Percentiles rank a stretch among this genome's conserved stretches.
phyloP scores from a whole-genome alignment of 805 yeast genomes.

The Zygoascus flipseniorum region DNA sequence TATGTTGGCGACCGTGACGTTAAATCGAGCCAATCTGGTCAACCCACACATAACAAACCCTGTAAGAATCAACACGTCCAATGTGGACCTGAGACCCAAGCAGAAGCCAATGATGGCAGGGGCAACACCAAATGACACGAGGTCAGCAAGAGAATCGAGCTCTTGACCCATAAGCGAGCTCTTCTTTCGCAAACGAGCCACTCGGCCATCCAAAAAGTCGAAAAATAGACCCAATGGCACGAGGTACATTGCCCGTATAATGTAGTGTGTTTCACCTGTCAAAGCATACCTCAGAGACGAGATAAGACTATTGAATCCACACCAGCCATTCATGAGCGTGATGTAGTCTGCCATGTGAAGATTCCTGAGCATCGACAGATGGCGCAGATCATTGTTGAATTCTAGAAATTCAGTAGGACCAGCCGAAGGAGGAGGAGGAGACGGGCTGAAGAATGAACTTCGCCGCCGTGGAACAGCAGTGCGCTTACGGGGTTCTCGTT shows the following conservation, averaged over 20 bases:
- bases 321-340: slow-evolving; percentile 86
- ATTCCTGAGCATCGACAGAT: slow-evolving; percentile 63
- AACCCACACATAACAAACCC: slow-evolving; percentile 90
- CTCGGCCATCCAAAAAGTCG: slow-evolving; percentile 95
- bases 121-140: slow-evolving; percentile 89
- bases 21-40: slow-evolving; percentile 89
- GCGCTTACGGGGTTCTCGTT: background rate
- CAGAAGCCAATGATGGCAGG: slow-evolving; percentile 92
- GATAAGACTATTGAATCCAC: slow-evolving; percentile 85
- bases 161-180: slow-evolving; percentile 95
- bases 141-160: slow-evolving; percentile 91
- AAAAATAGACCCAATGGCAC: slow-evolving; percentile 88
- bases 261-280: slow-evolving; percentile 48
- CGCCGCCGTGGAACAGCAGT: background rate
- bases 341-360: slow-evolving; percentile 95
- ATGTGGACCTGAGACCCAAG: slow-evolving; percentile 77
- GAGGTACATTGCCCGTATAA: slow-evolving; percentile 83
- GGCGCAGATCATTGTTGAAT: slow-evolving; percentile 75
- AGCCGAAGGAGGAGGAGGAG: slow-evolving; percentile 22
- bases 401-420: slow-evolving; percentile 47
- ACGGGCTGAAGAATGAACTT: background rate
- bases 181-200: slow-evolving; percentile 88
- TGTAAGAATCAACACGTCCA: slow-evolving; percentile 67
- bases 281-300: slow-evolving; percentile 74
- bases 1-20: slow-evolving; percentile 84